Evolutionary conservation across 2,329 filamentous ascomycete genomes (phyloP).

Genomic region (Colletotrichum tofieldiae): DNA sequence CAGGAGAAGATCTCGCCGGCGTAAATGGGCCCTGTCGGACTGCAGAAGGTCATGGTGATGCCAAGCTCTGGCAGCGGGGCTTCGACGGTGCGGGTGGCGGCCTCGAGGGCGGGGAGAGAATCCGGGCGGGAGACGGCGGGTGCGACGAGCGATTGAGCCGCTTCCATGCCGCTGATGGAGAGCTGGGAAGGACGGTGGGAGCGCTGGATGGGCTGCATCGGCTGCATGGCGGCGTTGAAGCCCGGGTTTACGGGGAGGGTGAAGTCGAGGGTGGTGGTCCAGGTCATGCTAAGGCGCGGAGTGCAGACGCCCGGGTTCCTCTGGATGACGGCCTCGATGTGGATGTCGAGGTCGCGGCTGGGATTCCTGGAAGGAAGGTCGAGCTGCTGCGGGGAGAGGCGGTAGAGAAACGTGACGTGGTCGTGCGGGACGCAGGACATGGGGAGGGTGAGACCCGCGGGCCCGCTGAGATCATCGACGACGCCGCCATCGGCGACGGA

Average conservation of each 20-base stretch:
- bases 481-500: slow-evolving; percentile 71
- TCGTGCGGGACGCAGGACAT: slow-evolving; percentile 79
- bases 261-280: slow-evolving; percentile 80
- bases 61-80: slow-evolving; percentile 73
- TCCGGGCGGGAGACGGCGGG: slow-evolving; percentile 73
- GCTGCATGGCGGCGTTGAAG: slow-evolving; percentile 70
- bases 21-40: slow-evolving; percentile 69
- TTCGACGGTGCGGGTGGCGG: slow-evolving; percentile 63
- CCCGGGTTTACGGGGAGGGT: slow-evolving; percentile 75
- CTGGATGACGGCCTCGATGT: slow-evolving; percentile 72
- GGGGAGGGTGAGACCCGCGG: slow-evolving; percentile 66
- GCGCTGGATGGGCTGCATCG: slow-evolving; percentile 72
- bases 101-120: slow-evolving; percentile 72
- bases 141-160: slow-evolving; percentile 69
- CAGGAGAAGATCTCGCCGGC: slow-evolving; percentile 80
- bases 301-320: slow-evolving; percentile 70
- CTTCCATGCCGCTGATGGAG: slow-evolving; percentile 71
- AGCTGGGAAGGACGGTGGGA: slow-evolving; percentile 75
- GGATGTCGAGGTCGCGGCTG: slow-evolving; percentile 70
- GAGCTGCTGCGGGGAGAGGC: slow-evolving; percentile 67
- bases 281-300: slow-evolving; percentile 75
- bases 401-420: slow-evolving; percentile 83
- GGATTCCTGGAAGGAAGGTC: slow-evolving; percentile 62
- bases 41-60: slow-evolving; percentile 82
- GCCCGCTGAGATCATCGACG: slow-evolving; percentile 71